Percentiles rank a stretch among this genome's conserved stretches.
Evolutionary conservation across 1,284 basidiomycete species (phyloP).

Genomic region (Porodaedalea pini): DNA sequence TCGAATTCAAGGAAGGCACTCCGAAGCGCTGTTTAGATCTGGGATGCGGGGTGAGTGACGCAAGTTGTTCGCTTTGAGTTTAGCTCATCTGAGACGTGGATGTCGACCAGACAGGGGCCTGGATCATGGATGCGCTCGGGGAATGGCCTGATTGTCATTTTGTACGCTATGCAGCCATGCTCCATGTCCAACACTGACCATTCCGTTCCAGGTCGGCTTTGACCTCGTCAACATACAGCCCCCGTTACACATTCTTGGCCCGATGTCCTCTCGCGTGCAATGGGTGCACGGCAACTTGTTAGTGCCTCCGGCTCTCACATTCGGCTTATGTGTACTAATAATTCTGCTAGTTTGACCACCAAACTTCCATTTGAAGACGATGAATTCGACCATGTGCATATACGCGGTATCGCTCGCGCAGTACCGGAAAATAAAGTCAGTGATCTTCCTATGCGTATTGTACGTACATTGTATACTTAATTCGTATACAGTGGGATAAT

Average conservation of each 20-base stretch:
- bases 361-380: constrained; percentile 75
- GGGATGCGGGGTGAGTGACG: constrained; percentile 60
- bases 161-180: constrained; percentile 38
- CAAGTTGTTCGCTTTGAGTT: not conserved
- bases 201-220: constrained; percentile 57
- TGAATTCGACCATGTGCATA: constrained; percentile 74
- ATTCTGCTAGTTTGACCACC: constrained; percentile 53
- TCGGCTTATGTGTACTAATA: not conserved
- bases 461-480: not conserved
- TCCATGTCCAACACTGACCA: constrained; percentile 1
- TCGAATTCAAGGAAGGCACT: constrained; percentile 43
- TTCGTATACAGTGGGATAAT: constrained; percentile 52
- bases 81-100: not conserved
- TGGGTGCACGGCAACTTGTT: constrained; percentile 78
- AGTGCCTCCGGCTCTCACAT: constrained; percentile 26
- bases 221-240: constrained; percentile 72
- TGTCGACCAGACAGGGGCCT: constrained; percentile 53
- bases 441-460: constrained; percentile 16
- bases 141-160: constrained; percentile 64
- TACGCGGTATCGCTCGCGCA: constrained; percentile 57
- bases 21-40: constrained; percentile 59
- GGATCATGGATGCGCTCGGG: constrained; percentile 70
- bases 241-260: constrained; percentile 46
- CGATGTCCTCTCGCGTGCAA: constrained; percentile 50
- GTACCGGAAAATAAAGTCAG: constrained; percentile 71